Conservation (phyloP, 768 basidiomycete species). For the Hericium alpestre region DNA sequence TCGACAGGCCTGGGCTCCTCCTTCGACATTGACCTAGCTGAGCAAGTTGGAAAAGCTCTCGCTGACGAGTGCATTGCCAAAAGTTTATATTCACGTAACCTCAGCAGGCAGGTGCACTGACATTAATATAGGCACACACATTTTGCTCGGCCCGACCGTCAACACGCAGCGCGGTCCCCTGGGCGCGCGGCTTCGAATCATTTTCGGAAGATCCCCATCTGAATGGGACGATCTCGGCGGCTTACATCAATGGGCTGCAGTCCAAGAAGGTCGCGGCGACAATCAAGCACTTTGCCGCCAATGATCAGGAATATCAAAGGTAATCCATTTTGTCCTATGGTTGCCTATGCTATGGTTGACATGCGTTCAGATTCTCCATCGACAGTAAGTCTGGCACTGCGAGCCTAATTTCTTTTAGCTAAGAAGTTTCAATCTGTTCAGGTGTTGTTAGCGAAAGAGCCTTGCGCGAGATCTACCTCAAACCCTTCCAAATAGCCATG, state of each 20-base stretch:
- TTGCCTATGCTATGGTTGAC: background rate
- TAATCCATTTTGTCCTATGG: constrained; percentile 11
- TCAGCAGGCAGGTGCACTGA: background rate
- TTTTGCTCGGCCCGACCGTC: constrained; percentile 53
- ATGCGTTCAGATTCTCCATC: constrained; percentile 27
- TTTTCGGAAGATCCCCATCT: constrained; percentile 54
- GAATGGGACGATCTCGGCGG: constrained; percentile 44
- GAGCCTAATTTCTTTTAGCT: constrained; percentile 34
- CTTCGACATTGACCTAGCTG: constrained; percentile 41
- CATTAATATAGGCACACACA: constrained; percentile 25
- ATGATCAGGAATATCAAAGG: constrained; percentile 55
- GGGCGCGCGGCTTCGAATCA: constrained; percentile 49
- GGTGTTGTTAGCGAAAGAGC: constrained; percentile 47
- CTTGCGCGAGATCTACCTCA: constrained; percentile 55
- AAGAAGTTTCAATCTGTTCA: constrained; percentile 5
- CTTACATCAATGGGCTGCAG: constrained; percentile 56
- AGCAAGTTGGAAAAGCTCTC: constrained; percentile 37
- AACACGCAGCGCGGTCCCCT: constrained; percentile 55
- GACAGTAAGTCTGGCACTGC: constrained; percentile 23
- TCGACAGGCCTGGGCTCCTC: constrained; percentile 48
- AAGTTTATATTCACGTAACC: constrained; percentile 21
- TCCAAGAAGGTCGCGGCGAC: constrained; percentile 46
- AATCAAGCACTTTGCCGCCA: constrained; percentile 55
- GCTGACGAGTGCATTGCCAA: constrained; percentile 45
- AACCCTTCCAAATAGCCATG: constrained; percentile 51